Evolutionary conservation across 257 asterid species (phyloP), one percentile per base, ranked within the genome.

Genomic region (Misopates orontium): DNA sequence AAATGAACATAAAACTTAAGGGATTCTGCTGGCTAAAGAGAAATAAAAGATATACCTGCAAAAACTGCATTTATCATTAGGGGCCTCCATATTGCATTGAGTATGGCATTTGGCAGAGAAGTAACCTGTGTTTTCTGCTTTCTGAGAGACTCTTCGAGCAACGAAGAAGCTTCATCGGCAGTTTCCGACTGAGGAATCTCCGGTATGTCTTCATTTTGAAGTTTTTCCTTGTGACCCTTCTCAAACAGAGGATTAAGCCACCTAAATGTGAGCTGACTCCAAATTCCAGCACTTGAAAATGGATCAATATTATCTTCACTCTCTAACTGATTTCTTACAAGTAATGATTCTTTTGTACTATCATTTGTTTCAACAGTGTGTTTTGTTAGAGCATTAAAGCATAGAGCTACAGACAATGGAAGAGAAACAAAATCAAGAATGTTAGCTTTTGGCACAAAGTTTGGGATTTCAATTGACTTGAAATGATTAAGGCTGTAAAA

Each of bases 241-340:
- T 73, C 70, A 55, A 91, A 89, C 14, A 91, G 67, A 22, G 91
- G 96, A 80, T 89, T 91, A 14, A 88, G 87, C 98, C 98, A 91
- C 69, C 57, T 77, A 49, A 91, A 89, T 50, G 87, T 79, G 44
- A 87, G 66, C 12, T 61, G 77, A 62, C 91, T 87, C 98, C 95
- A 88, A 54, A 87, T 73, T 53, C 95, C 89, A 53, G 98, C 82
- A 28, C 45, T 64, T 0, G 95, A 89, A 75, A 77, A 80, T 4
- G 83, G 82, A 65, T 78, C 87, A 56, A 40, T 18, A 36, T 36
- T 11, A 0, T 5, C 17, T 14, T 6, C 59, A 25, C 59, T 54
- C 22, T 69, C 75, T 14, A 53, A 49, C 24, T 60, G 78, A 52
- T 69, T 62, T 28, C 36, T 28, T 0, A 7, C 74, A 32, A 87